These are phyloP conservation scores for Fraxinus pennsylvanica DNA, from an alignment of 257 asterid species.

Conservation along the genomic window DNA sequence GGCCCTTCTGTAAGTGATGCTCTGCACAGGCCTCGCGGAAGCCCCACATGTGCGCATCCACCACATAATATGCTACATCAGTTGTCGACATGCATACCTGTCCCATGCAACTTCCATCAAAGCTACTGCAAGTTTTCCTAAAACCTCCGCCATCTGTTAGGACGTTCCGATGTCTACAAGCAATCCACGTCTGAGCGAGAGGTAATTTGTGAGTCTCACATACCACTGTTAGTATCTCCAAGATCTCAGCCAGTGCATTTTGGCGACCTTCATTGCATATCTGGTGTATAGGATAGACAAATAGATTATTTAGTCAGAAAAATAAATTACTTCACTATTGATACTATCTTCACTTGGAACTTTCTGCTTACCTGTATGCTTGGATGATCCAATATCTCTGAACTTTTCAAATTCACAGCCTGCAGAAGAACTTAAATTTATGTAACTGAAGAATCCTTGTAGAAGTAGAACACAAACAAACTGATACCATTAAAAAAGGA, in stretches of 20 bases:
- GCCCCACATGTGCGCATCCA: constrained; percentile 88
- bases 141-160: constrained; percentile 83
- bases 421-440: constrained; percentile 50
- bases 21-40: constrained; percentile 89
- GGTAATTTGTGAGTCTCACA: constrained; percentile 87
- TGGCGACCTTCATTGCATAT: constrained; percentile 90
- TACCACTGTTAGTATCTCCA: constrained; percentile 78
- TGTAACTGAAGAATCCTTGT: constrained; percentile 28
- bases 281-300: constrained; percentile 41
- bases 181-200: constrained; percentile 96
- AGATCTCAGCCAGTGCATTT: constrained; percentile 75
- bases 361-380: constrained; percentile 60
- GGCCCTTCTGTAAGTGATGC: constrained; percentile 89
- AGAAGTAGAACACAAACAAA: not conserved
- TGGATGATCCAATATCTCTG: constrained; percentile 77
- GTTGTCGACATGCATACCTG: constrained; percentile 87
- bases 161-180: constrained; percentile 80
- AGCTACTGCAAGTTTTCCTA: constrained; percentile 86
- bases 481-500: too few species aligned
- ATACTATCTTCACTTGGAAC: constrained; percentile 13
- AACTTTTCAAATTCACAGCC: constrained; percentile 93
- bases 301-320: constrained; percentile 23
- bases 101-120: constrained; percentile 96
- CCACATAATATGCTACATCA: constrained; percentile 76
- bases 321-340: not conserved